Conservation (phyloP, 2,329 filamentous ascomycete species). For the Colletotrichum lupini region DNA sequence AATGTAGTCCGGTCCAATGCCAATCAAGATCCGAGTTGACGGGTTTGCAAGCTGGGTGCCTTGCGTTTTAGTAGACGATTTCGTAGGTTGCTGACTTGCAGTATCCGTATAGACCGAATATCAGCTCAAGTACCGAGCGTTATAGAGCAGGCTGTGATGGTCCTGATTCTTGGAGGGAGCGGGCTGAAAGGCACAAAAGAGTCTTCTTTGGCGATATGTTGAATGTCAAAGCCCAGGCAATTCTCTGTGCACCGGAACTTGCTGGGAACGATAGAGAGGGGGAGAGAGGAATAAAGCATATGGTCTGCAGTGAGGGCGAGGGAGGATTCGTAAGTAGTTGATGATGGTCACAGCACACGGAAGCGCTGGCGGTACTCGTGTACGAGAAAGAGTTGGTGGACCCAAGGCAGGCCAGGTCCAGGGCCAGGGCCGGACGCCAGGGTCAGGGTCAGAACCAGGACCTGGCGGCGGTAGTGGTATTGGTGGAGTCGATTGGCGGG, state of each 20-base stretch:
- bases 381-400: conserved; percentile 17
- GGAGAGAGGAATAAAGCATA: neutral
- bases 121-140: conserved; percentile 16
- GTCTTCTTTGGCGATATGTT: too few relatives aligned
- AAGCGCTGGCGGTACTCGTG: conserved; percentile 22
- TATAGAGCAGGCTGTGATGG: neutral
- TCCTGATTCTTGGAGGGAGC: neutral
- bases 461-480: conserved; percentile 28
- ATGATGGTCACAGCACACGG: conserved; percentile 23
- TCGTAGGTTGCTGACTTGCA: neutral
- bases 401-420: conserved; percentile 28
- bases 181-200: neutral
- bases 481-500: conserved; percentile 30
- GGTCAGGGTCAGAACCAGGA: conserved; percentile 30
- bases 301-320: neutral
- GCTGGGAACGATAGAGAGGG: neutral
- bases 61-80: conserved; percentile 5
- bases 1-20: conserved; percentile 30
- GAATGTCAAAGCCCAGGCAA: neutral
- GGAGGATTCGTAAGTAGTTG: conserved; percentile 27
- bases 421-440: conserved; percentile 29
- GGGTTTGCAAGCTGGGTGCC: conserved; percentile 6
- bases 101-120: conserved; percentile 11
- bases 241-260: neutral
- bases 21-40: conserved; percentile 31